phyloP scores from a whole-genome alignment of 2,329 filamentous ascomycete genomes.

The Macrophomina tecta region DNA sequence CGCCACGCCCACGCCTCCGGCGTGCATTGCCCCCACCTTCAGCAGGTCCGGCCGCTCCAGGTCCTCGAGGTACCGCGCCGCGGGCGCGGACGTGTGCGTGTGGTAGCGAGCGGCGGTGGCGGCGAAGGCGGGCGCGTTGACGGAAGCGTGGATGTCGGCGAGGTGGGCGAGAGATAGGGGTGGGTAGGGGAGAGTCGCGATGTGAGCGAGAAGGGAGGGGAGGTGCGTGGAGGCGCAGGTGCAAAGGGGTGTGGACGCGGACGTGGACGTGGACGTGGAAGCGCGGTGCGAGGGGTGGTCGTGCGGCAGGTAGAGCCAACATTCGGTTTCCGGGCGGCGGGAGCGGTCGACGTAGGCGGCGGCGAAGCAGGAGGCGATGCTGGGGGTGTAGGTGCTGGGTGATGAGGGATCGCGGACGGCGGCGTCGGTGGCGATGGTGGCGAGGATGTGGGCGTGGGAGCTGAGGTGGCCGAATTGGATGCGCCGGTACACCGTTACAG shows the following conservation, averaged over 20 bases:
- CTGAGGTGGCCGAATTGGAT: constrained; percentile 63
- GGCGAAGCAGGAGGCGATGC: constrained; percentile 51
- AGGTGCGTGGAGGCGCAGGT: constrained; percentile 32
- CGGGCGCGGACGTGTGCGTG: constrained; percentile 15
- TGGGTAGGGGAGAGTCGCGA: constrained; percentile 7
- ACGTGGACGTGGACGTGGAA: background rate
- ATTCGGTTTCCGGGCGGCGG: constrained; percentile 66
- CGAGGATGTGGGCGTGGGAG: constrained; percentile 40
- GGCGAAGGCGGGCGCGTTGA: background rate
- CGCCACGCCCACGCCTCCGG: constrained; percentile 36
- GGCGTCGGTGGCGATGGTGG: constrained; percentile 38
- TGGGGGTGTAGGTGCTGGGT: too few species aligned
- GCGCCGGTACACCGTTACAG: constrained; percentile 67
- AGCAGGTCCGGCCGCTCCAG: constrained; percentile 46
- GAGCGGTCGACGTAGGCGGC: constrained; percentile 68
- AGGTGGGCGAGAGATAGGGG: background rate
- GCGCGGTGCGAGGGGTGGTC: constrained; percentile 1
- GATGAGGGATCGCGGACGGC: too few species aligned
- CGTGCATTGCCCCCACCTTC: constrained; percentile 53
- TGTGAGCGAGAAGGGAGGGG: constrained; percentile 19
- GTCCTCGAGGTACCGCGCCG: constrained; percentile 38
- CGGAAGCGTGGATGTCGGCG: constrained; percentile 2
- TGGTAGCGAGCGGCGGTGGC: background rate
- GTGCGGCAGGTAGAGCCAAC: constrained; percentile 61
- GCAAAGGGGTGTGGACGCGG: background rate